Percentiles rank a stretch among this genome's conserved stretches.
Evolutionary conservation across 2,329 filamentous ascomycete genomes (phyloP).

Genomic region (Trichoderma citrinoviride): DNA sequence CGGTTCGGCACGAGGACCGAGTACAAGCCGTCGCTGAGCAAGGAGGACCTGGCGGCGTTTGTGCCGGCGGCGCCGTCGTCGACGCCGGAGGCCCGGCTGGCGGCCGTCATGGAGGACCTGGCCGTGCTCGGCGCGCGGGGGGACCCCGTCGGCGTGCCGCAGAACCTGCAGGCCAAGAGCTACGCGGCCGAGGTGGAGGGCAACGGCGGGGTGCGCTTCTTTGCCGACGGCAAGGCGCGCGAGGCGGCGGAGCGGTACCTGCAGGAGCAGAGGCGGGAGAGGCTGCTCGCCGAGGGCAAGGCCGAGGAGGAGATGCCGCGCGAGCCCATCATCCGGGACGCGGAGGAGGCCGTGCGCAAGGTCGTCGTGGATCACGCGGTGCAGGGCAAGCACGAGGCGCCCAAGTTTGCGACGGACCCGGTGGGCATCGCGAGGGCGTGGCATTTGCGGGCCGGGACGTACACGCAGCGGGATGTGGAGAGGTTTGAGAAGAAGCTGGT

Average conservation of each 20-base stretch:
- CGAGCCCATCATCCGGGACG: constrained; percentile 32
- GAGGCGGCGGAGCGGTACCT: constrained; percentile 34
- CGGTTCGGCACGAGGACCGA: constrained; percentile 35
- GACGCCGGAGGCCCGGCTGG: constrained; percentile 30
- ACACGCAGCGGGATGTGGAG: constrained; percentile 34
- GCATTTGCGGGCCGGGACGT: constrained; percentile 41
- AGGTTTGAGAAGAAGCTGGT: constrained; percentile 42
- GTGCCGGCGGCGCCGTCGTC: constrained; percentile 34
- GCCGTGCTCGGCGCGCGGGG: constrained; percentile 37
- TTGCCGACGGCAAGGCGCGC: constrained; percentile 32
- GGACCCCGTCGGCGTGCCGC: constrained; percentile 35
- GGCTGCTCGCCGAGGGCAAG: constrained; percentile 22
- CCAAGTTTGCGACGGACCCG: constrained; percentile 35
- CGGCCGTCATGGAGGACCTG: constrained; percentile 39
- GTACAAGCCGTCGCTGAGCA: constrained; percentile 37
- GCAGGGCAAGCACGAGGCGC: constrained; percentile 38
- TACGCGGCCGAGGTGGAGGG: constrained; percentile 34
- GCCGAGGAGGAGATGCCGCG: neutral
- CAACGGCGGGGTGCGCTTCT: constrained; percentile 32
- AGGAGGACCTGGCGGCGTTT: constrained; percentile 33
- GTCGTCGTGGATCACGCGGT: constrained; percentile 36
- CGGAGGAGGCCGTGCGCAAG: constrained; percentile 36
- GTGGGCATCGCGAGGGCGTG: constrained; percentile 37
- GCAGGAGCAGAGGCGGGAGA: constrained; percentile 27
- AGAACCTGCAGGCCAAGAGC: constrained; percentile 32